Base-by-base conservation (phyloP, 2,329 filamentous ascomycete species). In the Stemphylium vesicarium region DNA sequence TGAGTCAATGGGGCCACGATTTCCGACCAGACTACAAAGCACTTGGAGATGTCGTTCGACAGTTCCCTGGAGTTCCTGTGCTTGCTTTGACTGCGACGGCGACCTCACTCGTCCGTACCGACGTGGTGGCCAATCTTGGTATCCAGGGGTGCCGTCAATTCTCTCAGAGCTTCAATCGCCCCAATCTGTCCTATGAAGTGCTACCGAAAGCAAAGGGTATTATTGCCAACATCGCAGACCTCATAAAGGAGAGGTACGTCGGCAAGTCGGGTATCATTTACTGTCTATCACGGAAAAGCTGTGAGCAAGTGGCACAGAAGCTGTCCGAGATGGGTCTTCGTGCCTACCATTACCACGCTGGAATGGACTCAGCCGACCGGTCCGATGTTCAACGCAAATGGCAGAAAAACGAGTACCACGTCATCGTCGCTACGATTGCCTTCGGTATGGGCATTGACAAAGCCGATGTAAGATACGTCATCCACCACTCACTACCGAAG, bases 371-470 rank as follows among this genome's bases (percentile, higher is more conserved):
- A 0, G 78, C 83, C 4, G 85, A 90, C 46, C 94, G 94, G 72
- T 81, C 82, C 1, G 73, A 82, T 6, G 84, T 95, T 4, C 94
- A 98, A 74, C 84, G 84, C 56, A 76, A 86, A 26, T 99, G 95
- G 95, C 95, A 99, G 74, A 79, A 78, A 38, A 92, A 92, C 5
- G 78, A 81, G 46, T 85, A 88, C 67, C 90, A 96, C 64, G 90
- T 99, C 31, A 96, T 99, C 38, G 95, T 99, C 44, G 96, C 95
- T 16, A 99, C 95, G 0, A 98, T 99, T 74, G 95, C 95, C 20
- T 99, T 99, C 72, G 95, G 95, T 6, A 99, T 99, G 95, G 95
- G 95, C n/a, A 99, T 99, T 62, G 95, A 99, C 79, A 99, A 99
- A 75, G 86, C 93, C 0, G 90, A 99, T 72, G 95, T 99, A 42